These are phyloP conservation scores for Leptographium flavum DNA, from an alignment of 2,329 filamentous ascomycete genomes.

Conservation along the genomic window DNA sequence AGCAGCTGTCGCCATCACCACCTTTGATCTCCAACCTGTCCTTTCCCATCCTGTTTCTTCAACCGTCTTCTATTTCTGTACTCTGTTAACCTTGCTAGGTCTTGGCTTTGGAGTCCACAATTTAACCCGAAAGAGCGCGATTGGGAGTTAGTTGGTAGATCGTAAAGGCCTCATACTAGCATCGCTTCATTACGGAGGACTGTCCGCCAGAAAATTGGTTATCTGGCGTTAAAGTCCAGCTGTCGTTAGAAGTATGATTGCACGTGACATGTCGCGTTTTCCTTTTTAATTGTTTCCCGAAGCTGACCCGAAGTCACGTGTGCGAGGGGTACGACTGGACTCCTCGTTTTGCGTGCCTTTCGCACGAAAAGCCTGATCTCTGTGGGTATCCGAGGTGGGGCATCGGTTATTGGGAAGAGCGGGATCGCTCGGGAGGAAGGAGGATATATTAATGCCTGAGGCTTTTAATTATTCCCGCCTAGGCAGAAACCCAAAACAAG, in stretches of 20 bases:
- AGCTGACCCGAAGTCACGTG: slow-evolving; percentile 2
- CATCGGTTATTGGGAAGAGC: slow-evolving; percentile 8
- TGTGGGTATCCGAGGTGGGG: slow-evolving; percentile 4
- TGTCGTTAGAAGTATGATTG: neutral
- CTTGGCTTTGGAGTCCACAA: slow-evolving; percentile 19
- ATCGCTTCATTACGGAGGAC: neutral
- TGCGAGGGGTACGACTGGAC: neutral
- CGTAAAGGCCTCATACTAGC: neutral
- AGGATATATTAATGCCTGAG: slow-evolving; percentile 7
- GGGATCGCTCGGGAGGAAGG: slow-evolving; percentile 13
- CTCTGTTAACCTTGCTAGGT: slow-evolving; percentile 10
- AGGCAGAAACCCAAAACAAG: slow-evolving; percentile 9
- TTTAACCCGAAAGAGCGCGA: slow-evolving; percentile 7
- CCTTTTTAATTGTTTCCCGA: slow-evolving; percentile 1
- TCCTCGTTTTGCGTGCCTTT: neutral
- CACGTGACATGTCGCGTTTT: slow-evolving; percentile 1
- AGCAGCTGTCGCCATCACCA: neutral
- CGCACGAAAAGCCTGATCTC: neutral
- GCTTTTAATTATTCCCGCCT: slow-evolving; percentile 1
- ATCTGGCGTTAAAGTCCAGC: neutral
- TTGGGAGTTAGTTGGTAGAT: neutral
- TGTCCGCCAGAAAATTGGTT: slow-evolving; percentile 1
- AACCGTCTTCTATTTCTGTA: neutral
- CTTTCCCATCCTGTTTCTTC: neutral
- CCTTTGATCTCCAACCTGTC: neutral